Evolutionary conservation across 225 moss, liverwort and hornwort species (phyloP).

Genomic region (Ulota crispa): DNA sequence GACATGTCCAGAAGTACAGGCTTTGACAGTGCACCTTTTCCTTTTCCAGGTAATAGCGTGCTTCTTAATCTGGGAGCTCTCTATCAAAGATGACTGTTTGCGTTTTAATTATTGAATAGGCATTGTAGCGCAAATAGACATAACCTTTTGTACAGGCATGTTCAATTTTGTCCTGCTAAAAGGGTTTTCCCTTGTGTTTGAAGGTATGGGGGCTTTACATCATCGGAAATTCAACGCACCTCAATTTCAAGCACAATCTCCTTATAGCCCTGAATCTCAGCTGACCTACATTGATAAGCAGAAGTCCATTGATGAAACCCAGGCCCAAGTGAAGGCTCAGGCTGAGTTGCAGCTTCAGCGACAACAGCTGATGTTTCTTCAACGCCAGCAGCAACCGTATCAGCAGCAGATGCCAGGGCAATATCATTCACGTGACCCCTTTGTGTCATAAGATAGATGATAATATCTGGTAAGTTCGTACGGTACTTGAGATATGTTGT

Average conservation of each 20-base stretch:
- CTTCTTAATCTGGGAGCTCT: neutral
- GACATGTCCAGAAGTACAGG: conserved; percentile 45
- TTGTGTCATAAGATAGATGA: conserved; percentile 78
- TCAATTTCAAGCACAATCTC: conserved; percentile 49
- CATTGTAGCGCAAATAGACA: neutral
- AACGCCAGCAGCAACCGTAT: conserved; percentile 81
- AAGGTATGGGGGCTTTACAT: conserved; percentile 75
- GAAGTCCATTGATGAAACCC: conserved; percentile 47
- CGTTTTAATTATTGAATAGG: neutral
- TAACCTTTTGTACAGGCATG: neutral
- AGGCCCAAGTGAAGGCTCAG: conserved; percentile 48
- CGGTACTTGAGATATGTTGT: neutral
- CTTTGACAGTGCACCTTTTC: conserved; percentile 69
- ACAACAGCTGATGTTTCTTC: conserved; percentile 70
- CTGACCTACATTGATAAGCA: conserved; percentile 49
- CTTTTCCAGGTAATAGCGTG: conserved; percentile 56
- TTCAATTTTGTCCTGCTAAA: neutral
- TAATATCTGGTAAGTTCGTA: conserved; percentile 60
- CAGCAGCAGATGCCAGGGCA: conserved; percentile 89
- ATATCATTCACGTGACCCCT: conserved; percentile 91
- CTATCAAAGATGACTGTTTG: neutral
- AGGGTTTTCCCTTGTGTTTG: conserved; percentile 8
- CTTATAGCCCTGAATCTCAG: conserved; percentile 61
- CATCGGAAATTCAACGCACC: conserved; percentile 54
- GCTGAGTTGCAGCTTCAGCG: conserved; percentile 65